Evolutionary conservation across 768 basidiomycete genomes (phyloP), one percentile per base, ranked within the genome.

Genomic region (Lactarius vividus): DNA sequence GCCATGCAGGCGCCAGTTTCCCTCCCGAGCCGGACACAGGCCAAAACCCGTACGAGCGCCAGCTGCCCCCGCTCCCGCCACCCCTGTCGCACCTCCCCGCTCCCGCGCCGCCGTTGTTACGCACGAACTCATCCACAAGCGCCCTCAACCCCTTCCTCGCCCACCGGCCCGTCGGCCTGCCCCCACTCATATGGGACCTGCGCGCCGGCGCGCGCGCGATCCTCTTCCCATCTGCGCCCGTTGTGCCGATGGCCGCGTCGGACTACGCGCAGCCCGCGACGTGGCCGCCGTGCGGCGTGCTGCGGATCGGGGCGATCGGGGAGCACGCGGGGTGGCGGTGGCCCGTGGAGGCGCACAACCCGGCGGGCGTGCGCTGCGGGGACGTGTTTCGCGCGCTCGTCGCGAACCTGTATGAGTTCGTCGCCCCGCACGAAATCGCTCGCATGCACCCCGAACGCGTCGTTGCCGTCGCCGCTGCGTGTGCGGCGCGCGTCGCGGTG

Each of bases 241-340:
- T 74, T 18, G 64, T 72, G 1, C 71, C 70, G 33, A 64, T 62
- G 68, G 59, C 57, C 11, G 0, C 39, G 5, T 70, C 72, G 20
- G 72, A 75, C 68, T 73, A 74, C 56, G 75, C 81, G n/a, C 85
- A 88, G 72, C 85, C 87, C 0, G 87, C 87, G n/a, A 87, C 87
- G 9, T 82, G 75, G 71, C 88, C 88, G 0, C 81, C 86, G 64
- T 75, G 87, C 54, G 82, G 83, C 9, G 79, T 82, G 63, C 80
- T 89, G 80, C 79, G 79, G 69, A 82, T 89, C 74, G 79, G 77
- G 28, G 84, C 82, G 23, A 84, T 83, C 57, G 83, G 85, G 68
- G 75, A 80, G 1, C 76, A 79, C n/a, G 75, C 77, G 0, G 73
- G 68, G 15, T 84, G 84, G 71, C 81, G 79, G 18, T 88, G 87